Base-by-base conservation (phyloP, 768 basidiomycete genomes). In the Grammothele lineata region DNA sequence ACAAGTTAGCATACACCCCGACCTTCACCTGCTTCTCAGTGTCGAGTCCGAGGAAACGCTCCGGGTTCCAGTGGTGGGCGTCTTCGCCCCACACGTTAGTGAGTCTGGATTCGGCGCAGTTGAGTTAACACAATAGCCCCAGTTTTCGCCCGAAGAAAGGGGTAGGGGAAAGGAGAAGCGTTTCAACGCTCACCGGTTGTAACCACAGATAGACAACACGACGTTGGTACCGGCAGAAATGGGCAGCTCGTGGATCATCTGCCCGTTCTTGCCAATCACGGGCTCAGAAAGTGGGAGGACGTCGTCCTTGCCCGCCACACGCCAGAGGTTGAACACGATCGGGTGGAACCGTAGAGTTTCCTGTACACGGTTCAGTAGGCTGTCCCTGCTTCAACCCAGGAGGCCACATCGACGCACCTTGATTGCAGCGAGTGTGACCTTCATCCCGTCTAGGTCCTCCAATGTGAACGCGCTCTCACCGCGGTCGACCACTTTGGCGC, bases 191-290 rank as follows among this genome's bases (percentile, higher is more conserved):
- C 15, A 54, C 53, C 53, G 48, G 22, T 54, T 42, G 41, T 54
- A 54, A 1, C 21, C 27, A 11, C 25, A 8, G 46, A 37, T 4
- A 49, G 42, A 4, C 40, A 37, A 7, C 33, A 1, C 2, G 17
- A 52, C 40, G 9, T 19, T 57, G 48, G 18, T 26, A 14, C 75
- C 75, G 50, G 76, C 74, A 2, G 73, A 24, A 12, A 65, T 43
- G 2, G 59, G 61, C 17, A 65, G 57, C 18, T 45, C 52, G 4
- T 39, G 35, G 22, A 65, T 51, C 39, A 51, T 37, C 21, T 60
- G 38, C 3, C 63, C 68, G 0, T 55, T 59, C 27, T 39, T 50
- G 7, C 62, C 55, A n/a, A 40, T 40, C 37, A 70, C 55, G 4
- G 68, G 66, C 8, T 55, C 35, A 3, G 62, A 50, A 9, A 70